These are phyloP conservation scores for Penicillium sp. DNA, from an alignment of 2,329 filamentous ascomycete genomes.

Conservation along the genomic window DNA sequence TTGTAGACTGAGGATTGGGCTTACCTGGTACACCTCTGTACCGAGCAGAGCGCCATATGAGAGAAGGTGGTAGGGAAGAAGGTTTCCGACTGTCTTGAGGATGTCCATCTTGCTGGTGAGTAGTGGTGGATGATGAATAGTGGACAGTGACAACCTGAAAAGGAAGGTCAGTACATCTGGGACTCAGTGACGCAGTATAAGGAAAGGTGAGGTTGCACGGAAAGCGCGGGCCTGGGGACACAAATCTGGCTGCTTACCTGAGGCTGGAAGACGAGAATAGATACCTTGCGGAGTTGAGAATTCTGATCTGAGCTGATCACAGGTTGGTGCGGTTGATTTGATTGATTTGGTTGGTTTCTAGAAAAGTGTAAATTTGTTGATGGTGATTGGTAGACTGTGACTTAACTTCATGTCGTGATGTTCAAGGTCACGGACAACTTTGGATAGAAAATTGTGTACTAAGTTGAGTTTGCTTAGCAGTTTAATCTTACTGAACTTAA, in stretches of 20 bases:
- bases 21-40: conserved; percentile 35
- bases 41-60: conserved; percentile 40
- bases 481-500: not conserved
- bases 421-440: not conserved
- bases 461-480: not conserved
- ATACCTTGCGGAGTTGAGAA: not conserved
- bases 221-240: not conserved
- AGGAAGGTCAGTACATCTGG: not conserved
- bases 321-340: not conserved
- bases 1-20: not conserved
- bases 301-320: not conserved
- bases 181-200: not conserved
- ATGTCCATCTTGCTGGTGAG: not conserved
- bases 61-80: conserved; percentile 36
- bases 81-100: conserved; percentile 7
- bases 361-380: not conserved
- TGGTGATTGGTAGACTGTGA: not conserved
- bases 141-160: not conserved
- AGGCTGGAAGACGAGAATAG: not conserved
- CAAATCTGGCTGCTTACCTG: not conserved
- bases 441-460: not conserved
- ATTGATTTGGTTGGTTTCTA: not conserved
- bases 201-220: not conserved
- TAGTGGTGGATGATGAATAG: not conserved
- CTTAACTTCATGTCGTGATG: not conserved